Conservation (phyloP, 805 yeast species). For the Saccharomyces mikatae region DNA sequence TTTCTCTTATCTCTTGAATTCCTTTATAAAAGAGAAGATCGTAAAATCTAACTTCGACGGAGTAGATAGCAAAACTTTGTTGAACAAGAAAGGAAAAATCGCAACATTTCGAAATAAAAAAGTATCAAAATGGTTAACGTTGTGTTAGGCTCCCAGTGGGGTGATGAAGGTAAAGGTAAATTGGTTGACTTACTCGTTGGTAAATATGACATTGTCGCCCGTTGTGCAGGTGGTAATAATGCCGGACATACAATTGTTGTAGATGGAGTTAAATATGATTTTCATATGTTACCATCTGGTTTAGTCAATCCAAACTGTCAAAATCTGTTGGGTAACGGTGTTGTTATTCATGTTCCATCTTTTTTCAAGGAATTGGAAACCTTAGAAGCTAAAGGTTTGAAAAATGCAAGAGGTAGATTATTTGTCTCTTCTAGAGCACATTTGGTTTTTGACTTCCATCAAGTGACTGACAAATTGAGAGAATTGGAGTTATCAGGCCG, state of each 20-base stretch:
- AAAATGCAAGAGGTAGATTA: constrained; percentile 50
- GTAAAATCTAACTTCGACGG: not conserved
- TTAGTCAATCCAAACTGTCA: constrained; percentile 85
- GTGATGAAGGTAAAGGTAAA: constrained; percentile 99
- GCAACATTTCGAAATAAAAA: not conserved
- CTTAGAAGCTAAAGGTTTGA: constrained; percentile 73
- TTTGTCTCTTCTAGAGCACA: constrained; percentile 92
- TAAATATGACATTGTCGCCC: constrained; percentile 90
- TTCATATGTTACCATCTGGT: constrained; percentile 99
- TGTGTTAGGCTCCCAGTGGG: constrained; percentile 98
- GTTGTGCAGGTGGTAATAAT: constrained; percentile 98
- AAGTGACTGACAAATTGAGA: constrained; percentile 88
- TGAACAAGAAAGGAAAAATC: not conserved
- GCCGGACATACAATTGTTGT: constrained; percentile 99
- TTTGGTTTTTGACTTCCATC: constrained; percentile 95
- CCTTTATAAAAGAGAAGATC: not conserved
- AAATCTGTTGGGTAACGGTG: constrained; percentile 92
- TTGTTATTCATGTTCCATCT: constrained; percentile 90
- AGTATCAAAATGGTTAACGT: constrained; percentile 43
- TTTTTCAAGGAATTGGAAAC: constrained; percentile 79
- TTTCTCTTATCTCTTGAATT: not conserved
- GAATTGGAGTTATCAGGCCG: constrained; percentile 72
- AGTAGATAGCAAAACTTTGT: not conserved
- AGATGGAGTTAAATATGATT: constrained; percentile 79
- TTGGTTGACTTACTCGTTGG: constrained; percentile 93